Conservation (phyloP, 2,329 filamentous ascomycete species). For the Calonectria pteridis region DNA sequence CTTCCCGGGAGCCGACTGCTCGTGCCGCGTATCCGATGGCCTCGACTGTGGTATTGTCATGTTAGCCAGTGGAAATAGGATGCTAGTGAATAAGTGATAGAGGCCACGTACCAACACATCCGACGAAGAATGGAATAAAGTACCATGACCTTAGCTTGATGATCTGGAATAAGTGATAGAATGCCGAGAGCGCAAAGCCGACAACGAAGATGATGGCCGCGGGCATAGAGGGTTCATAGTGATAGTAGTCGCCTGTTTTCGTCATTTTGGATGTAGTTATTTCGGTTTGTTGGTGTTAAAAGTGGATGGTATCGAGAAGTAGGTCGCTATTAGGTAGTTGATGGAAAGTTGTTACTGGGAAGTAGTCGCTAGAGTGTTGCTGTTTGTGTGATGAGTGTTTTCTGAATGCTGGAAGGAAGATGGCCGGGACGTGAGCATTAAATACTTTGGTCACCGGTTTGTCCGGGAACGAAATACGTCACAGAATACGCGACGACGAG, state of each 20-base stretch:
- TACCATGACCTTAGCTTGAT: slow-evolving; percentile 59
- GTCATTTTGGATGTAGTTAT: background rate
- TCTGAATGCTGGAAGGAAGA: background rate
- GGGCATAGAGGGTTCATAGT: background rate
- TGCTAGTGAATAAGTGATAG: background rate
- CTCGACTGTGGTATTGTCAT: background rate
- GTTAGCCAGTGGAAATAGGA: background rate
- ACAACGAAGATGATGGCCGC: slow-evolving; percentile 11
- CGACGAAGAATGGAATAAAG: slow-evolving; percentile 62
- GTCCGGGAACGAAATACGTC: background rate
- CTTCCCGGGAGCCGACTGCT: background rate
- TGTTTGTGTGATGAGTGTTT: background rate
- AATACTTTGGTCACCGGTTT: background rate
- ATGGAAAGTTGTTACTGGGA: background rate
- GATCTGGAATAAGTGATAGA: slow-evolving; percentile 53
- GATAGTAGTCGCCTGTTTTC: background rate
- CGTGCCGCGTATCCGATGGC: slow-evolving; percentile 1
- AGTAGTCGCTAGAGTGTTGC: background rate
- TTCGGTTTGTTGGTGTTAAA: background rate
- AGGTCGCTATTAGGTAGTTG: background rate
- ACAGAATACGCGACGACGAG: background rate
- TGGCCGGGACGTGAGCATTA: background rate
- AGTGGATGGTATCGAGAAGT: background rate
- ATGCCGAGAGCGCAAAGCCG: background rate
- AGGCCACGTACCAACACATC: slow-evolving; percentile 55